These are phyloP conservation scores for Neocallimastix lanati DNA, from an alignment of 192 early-diverging fungal species.

Conservation along the genomic window DNA sequence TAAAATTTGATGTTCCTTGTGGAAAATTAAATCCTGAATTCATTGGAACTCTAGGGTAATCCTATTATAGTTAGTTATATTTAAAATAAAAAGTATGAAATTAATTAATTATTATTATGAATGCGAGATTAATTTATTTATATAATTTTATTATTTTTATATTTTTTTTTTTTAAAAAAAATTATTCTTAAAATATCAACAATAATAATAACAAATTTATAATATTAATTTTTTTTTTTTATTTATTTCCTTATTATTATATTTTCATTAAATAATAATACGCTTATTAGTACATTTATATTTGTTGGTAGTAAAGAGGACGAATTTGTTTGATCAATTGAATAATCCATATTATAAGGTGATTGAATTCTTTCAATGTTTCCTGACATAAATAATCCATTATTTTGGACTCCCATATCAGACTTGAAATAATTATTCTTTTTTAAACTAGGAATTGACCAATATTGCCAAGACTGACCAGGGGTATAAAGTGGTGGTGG, in stretches of 20 bases:
- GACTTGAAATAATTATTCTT: neutral
- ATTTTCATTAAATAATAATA: too few relatives aligned
- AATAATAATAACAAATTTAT: neutral
- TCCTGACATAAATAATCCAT: neutral
- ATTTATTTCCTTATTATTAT: too few relatives aligned
- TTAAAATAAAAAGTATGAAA: too few relatives aligned
- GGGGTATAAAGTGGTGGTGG: conserved; percentile 41
- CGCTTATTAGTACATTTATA: neutral
- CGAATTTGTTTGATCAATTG: neutral
- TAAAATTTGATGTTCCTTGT: neutral
- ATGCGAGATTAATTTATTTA: too few relatives aligned
- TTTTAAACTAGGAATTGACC: neutral
- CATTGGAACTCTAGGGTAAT: neutral
- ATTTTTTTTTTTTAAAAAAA: too few relatives aligned
- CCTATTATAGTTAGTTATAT: neutral
- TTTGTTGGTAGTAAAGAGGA: neutral
- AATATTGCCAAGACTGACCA: conserved; percentile 40
- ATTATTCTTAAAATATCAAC: too few relatives aligned
- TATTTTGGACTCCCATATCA: neutral
- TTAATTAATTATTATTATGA: too few relatives aligned
- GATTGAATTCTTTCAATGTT: neutral
- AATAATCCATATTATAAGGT: neutral
- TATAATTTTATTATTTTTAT: too few relatives aligned
- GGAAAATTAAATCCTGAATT: neutral
- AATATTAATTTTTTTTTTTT: neutral